Conservation (phyloP, 352 stramenopile species). For the Phytophthora kernoviae region DNA sequence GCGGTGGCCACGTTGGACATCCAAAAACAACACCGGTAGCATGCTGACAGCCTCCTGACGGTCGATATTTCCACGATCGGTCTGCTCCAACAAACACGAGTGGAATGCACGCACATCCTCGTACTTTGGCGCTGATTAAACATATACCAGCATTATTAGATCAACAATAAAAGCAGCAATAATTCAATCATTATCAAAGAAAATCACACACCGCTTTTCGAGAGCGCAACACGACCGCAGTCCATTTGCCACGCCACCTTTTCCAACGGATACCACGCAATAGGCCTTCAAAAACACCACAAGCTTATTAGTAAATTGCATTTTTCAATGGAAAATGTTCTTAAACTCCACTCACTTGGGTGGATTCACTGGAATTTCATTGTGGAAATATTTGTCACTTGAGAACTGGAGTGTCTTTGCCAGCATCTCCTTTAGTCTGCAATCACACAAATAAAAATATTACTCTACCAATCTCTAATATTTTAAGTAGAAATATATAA, state of each 20-base stretch:
- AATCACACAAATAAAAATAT: slow-evolving; percentile 3
- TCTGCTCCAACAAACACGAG: slow-evolving; percentile 93
- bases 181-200: background rate
- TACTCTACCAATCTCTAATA: background rate
- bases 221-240: slow-evolving; percentile 81
- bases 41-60: slow-evolving; percentile 99
- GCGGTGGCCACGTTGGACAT: slow-evolving; percentile 87
- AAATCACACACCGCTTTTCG: slow-evolving; percentile 67
- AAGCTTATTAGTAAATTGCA: slow-evolving; percentile 1
- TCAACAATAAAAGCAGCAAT: slow-evolving; percentile 4
- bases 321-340: background rate
- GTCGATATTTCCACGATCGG: slow-evolving; percentile 91
- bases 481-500: background rate
- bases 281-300: slow-evolving; percentile 37
- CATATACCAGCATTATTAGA: too few relatives aligned
- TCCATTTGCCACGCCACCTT: slow-evolving; percentile 86
- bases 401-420: slow-evolving; percentile 65
- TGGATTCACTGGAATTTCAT: slow-evolving; percentile 60
- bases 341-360: slow-evolving; percentile 43
- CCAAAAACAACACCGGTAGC: slow-evolving; percentile 97
- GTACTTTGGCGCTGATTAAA: slow-evolving; percentile 80
- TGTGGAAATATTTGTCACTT: slow-evolving; percentile 52
- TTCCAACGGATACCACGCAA: slow-evolving; percentile 78
- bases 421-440: slow-evolving; percentile 55
- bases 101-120: slow-evolving; percentile 91